These are phyloP conservation scores for Pleurotus tuber-regium DNA, from an alignment of 768 basidiomycete species.

Conservation along the genomic window DNA sequence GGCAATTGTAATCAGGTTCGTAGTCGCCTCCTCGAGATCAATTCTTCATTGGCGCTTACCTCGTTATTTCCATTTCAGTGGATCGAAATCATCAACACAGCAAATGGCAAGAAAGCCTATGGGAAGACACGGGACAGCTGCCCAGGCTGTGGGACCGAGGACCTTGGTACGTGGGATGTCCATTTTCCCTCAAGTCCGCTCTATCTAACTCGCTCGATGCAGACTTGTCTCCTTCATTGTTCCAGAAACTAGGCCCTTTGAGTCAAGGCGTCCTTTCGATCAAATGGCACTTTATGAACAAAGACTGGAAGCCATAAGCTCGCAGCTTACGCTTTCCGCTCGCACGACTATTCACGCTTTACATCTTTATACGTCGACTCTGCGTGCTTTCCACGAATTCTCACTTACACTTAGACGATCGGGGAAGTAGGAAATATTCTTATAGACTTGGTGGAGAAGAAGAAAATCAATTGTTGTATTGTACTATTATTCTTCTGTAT, in stretches of 20 bases:
- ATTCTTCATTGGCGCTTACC: slow-evolving; percentile 9
- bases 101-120: slow-evolving; percentile 46
- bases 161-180: slow-evolving; percentile 49
- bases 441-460: not conserved
- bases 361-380: not conserved
- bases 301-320: slow-evolving; percentile 39
- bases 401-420: not conserved
- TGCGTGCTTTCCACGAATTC: not conserved
- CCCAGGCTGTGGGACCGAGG: slow-evolving; percentile 44
- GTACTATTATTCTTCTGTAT: slow-evolving; percentile 1
- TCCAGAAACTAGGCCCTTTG: slow-evolving; percentile 49
- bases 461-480: slow-evolving; percentile 1
- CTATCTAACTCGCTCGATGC: slow-evolving; percentile 7
- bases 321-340: not conserved
- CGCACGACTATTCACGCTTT: not conserved
- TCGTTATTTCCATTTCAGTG: slow-evolving; percentile 37
- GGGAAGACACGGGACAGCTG: slow-evolving; percentile 60
- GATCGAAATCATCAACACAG: slow-evolving; percentile 58
- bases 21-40: slow-evolving; percentile 1
- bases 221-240: slow-evolving; percentile 71
- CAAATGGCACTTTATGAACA: slow-evolving; percentile 58
- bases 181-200: not conserved
- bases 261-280: slow-evolving; percentile 49
- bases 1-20: slow-evolving; percentile 61
- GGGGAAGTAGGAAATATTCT: not conserved